Percentiles rank a stretch among this genome's conserved stretches.
Evolutionary conservation across 75 land plant species (phyloP).

Genomic region (Selaginella tamariscina): DNA sequence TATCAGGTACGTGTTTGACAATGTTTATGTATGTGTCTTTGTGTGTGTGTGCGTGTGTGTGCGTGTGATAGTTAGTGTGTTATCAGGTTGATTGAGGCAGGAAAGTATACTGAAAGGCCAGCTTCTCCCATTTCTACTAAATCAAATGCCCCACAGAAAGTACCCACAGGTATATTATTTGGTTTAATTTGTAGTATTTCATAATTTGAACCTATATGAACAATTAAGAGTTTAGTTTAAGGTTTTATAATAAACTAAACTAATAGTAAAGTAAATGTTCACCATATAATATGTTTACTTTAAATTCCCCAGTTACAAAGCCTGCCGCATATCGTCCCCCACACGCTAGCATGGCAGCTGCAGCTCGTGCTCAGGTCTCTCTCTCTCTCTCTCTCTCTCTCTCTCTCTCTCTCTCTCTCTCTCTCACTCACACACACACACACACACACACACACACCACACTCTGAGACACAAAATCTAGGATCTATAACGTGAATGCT

Average conservation of each 20-base stretch:
- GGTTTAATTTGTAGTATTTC: too few relatives aligned
- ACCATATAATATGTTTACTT: background rate
- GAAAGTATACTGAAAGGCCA: background rate
- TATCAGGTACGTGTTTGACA: constrained; percentile 53
- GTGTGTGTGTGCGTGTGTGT: background rate
- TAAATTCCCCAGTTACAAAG: constrained; percentile 26
- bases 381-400: too few relatives aligned
- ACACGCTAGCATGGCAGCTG: constrained; percentile 60
- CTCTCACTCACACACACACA: too few relatives aligned
- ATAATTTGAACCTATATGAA: background rate
- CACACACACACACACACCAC: too few relatives aligned
- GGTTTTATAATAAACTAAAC: too few relatives aligned
- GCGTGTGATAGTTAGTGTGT: background rate
- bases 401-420: too few relatives aligned
- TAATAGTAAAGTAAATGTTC: too few relatives aligned
- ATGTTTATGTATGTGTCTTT: background rate
- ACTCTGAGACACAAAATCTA: too few relatives aligned
- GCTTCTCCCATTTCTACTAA: background rate
- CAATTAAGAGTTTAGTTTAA: too few relatives aligned
- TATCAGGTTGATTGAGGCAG: background rate
- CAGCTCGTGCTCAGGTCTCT: constrained; percentile 74
- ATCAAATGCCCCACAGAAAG: too few relatives aligned
- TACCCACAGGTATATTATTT: background rate
- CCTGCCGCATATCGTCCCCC: constrained; percentile 96
- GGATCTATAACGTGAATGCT: too few relatives aligned